Evolutionary conservation across 2,329 filamentous ascomycete species (phyloP), one percentile per base, ranked within the genome.

Genomic region (Aureobasidium sp.): DNA sequence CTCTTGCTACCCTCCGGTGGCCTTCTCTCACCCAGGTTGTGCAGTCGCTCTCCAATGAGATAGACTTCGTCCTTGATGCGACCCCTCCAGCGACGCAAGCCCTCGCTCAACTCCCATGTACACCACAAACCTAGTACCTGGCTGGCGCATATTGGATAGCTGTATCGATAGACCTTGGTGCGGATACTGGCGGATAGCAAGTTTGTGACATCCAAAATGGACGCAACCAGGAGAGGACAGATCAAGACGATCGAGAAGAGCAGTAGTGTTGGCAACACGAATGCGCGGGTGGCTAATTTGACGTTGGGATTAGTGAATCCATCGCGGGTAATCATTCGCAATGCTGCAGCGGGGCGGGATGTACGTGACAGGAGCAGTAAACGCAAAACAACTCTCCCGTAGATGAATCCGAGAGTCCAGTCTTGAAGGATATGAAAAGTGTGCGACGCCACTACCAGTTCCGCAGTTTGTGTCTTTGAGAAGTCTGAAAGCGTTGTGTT

Each of bases 41-140:
- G 95, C 70, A 99, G 76, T 64, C 92, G 80, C 77, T 99, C 93
- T 2, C 94, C 94, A 70, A 97, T 94, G 48, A 99, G 79, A 73
- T 99, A 99, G 0, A 96, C 92, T 75, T 99, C 95, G 73, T 99
- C 95, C 42, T 91, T 82, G 51, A 99, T 91, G 63, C 87, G 84
- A 62, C 86, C 81, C 68, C 89, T 85, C 92, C 93, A 97, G 22
- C 84, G 78, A 51, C 84, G 82, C 57, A 94, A 82, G 58, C 90
- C 82, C 49, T 82, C 76, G 1, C 77, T 70, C 61, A 80, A 75
- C 29, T 76, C 75, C 31, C 68, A 72, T n/a, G 87, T 71, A 12
- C 82, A 80, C 70, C 79, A 82, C 9, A 82, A 70, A 1, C 76
- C 71, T 34, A 80, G 73, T 3, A 78, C 68, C 3, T 74, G 69